Evolutionary conservation across 140 eudicot species (phyloP).

Genomic region (Anethum foeniculum): DNA sequence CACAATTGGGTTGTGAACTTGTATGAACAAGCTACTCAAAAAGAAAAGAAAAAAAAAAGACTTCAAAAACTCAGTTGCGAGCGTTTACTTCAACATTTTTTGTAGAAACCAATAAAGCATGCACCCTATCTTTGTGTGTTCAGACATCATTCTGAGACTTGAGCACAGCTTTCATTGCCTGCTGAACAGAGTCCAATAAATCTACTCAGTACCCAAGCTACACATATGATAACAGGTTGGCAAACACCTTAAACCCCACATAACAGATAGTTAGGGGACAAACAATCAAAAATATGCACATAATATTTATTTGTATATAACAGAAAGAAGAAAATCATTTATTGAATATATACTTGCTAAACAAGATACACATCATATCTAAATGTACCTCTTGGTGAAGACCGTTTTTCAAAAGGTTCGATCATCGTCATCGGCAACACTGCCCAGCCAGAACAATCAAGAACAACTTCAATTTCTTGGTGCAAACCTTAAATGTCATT

Average conservation of each 20-base stretch:
- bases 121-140: not conserved
- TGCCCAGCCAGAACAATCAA: slow-evolving; percentile 34
- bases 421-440: slow-evolving; percentile 36
- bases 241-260: not conserved
- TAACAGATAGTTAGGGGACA: not conserved
- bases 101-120: not conserved
- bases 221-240: not conserved
- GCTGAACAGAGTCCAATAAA: not conserved
- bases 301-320: not conserved
- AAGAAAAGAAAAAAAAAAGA: not conserved
- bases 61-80: not conserved
- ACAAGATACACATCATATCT: not conserved
- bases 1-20: not conserved
- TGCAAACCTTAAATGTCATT: slow-evolving; percentile 15
- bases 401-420: slow-evolving; percentile 11
- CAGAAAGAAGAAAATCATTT: not conserved
- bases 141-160: not conserved
- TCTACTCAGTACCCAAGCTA: not conserved
- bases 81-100: not conserved
- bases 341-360: not conserved
- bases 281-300: not conserved
- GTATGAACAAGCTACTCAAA: not conserved
- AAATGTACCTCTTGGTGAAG: slow-evolving; percentile 44
- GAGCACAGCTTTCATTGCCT: not conserved
- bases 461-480: slow-evolving; percentile 23